Percentiles rank a stretch among this genome's conserved stretches.
Evolutionary conservation across 495 filamentous ascomycete species (phyloP).

Genomic region (Talaromyces liani): DNA sequence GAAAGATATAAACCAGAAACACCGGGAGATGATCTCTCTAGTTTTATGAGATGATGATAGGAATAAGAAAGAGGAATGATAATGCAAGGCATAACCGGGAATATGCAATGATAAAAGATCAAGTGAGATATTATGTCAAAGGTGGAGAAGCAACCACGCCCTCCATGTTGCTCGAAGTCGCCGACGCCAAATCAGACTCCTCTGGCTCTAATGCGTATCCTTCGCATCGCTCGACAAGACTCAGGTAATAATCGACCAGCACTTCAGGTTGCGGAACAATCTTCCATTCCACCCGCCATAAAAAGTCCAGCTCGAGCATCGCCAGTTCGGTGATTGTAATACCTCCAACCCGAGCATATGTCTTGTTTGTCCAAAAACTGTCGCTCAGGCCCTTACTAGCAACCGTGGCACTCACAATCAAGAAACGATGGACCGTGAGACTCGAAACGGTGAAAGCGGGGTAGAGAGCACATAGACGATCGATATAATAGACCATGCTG

Average conservation of each 20-base stretch:
- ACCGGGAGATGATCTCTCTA: neutral
- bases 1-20: neutral
- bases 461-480: conserved; percentile 86
- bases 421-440: conserved; percentile 91
- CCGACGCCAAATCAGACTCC: neutral
- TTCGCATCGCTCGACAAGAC: conserved; percentile 65
- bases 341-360: conserved; percentile 88
- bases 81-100: neutral
- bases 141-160: neutral
- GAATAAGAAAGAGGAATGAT: neutral
- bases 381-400: conserved; percentile 94
- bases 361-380: conserved; percentile 95
- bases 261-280: conserved; percentile 95
- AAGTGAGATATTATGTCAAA: neutral
- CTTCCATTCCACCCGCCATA: conserved; percentile 86
- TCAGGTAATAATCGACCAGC: conserved; percentile 85
- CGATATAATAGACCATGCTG: conserved; percentile 99
- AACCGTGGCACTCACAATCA: conserved; percentile 92
- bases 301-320: conserved; percentile 87
- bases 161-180: neutral
- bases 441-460: conserved; percentile 90
- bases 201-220: conserved; percentile 34
- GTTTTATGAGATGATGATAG: neutral
- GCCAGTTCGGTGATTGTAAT: conserved; percentile 84
- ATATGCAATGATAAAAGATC: neutral